Conservation (phyloP, 495 filamentous ascomycete species). For the Penicillium paradoxum region DNA sequence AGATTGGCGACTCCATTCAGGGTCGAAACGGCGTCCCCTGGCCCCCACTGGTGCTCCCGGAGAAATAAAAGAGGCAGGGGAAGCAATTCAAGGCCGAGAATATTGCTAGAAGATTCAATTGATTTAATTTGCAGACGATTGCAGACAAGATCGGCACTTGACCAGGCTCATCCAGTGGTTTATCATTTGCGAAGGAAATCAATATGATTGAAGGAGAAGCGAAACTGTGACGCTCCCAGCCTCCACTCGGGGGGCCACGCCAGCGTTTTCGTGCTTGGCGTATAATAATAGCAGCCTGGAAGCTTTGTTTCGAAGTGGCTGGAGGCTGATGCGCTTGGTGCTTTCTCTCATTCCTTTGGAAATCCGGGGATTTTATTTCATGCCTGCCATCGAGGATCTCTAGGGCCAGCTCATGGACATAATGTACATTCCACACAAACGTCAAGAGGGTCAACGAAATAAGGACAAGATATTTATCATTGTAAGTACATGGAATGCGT, state of each 20-base stretch:
- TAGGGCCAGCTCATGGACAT: constrained; percentile 17
- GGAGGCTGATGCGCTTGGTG: background rate
- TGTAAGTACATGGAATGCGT: constrained; percentile 14
- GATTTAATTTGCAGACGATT: background rate
- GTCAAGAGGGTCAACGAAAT: constrained; percentile 4
- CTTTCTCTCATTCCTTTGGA: constrained; percentile 7
- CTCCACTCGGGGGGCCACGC: background rate
- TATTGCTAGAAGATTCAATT: background rate
- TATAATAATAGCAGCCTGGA: constrained; percentile 3
- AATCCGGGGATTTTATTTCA: constrained; percentile 15
- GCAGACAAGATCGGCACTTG: background rate
- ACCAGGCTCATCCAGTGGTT: background rate
- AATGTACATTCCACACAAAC: constrained; percentile 30
- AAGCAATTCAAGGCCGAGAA: background rate
- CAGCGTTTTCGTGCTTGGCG: constrained; percentile 1
- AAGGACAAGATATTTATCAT: constrained; percentile 27
- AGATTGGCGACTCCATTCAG: background rate
- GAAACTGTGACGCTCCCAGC: background rate
- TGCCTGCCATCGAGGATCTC: constrained; percentile 20
- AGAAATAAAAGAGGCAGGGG: background rate
- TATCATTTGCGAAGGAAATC: background rate
- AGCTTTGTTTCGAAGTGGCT: background rate
- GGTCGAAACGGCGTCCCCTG: background rate
- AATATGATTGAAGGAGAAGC: constrained; percentile 4
- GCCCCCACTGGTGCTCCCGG: background rate